phyloP scores from a whole-genome alignment of 2,329 filamentous ascomycete genomes.

The Fusarium pseudonygamai region DNA sequence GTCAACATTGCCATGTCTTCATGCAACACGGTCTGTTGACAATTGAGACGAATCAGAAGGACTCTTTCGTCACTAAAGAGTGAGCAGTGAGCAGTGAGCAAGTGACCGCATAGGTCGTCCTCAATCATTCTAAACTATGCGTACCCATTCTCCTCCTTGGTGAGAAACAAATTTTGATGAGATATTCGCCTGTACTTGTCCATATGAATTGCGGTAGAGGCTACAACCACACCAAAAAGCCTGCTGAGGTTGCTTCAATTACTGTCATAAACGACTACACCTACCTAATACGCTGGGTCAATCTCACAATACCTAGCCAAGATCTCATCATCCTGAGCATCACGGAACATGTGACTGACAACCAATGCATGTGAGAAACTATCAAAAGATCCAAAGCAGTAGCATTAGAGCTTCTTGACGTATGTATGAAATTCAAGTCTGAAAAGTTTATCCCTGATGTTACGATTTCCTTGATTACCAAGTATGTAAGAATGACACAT shows the following conservation, averaged over 20 bases:
- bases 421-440: neutral
- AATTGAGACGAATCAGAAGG: neutral
- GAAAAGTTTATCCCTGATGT: neutral
- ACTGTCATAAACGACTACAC: neutral
- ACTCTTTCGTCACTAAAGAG: neutral
- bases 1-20: neutral
- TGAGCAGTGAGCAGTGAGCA: neutral
- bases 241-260: neutral
- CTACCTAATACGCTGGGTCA: neutral
- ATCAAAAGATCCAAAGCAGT: neutral
- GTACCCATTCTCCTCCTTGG: neutral
- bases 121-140: neutral
- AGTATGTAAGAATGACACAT: constrained; percentile 22
- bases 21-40: neutral
- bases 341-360: constrained; percentile 6
- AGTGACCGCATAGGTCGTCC: no score
- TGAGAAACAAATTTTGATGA: neutral
- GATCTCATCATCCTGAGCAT: neutral
- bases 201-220: neutral
- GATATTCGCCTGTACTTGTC: neutral
- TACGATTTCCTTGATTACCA: neutral
- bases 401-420: neutral
- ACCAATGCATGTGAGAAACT: neutral
- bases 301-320: neutral
- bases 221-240: neutral